Evolutionary conservation across 192 early-diverging fungal species (phyloP).

Genomic region (Helicostylum pulchrum): DNA sequence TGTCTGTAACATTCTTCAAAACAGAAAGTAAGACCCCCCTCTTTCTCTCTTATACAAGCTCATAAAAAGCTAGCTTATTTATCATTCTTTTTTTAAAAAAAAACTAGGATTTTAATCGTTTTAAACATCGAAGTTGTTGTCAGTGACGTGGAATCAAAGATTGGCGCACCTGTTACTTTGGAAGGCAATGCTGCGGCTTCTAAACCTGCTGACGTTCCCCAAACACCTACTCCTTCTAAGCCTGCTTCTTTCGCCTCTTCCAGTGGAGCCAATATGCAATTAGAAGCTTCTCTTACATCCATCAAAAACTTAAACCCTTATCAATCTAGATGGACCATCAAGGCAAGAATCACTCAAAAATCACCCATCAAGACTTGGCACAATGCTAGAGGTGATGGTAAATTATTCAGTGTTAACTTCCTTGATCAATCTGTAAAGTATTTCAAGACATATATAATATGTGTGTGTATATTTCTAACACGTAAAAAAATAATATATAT

Average conservation of each 20-base stretch:
- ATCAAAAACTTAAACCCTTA: constrained; percentile 84
- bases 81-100: neutral
- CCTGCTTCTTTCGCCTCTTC: constrained; percentile 8
- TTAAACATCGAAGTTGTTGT: constrained; percentile 48
- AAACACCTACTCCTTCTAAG: constrained; percentile 2
- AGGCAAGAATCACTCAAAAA: constrained; percentile 86
- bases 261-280: constrained; percentile 20
- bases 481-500: neutral
- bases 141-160: constrained; percentile 17
- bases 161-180: constrained; percentile 8
- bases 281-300: constrained; percentile 41
- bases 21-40: constrained; percentile 41
- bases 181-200: neutral
- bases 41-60: neutral
- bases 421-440: constrained; percentile 79
- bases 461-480: neutral
- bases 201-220: neutral
- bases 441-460: neutral
- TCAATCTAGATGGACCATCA: constrained; percentile 94
- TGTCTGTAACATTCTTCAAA: constrained; percentile 44
- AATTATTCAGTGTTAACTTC: constrained; percentile 85
- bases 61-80: neutral
- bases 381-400: constrained; percentile 75
- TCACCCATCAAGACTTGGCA: constrained; percentile 76
- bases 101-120: constrained; percentile 37